These are phyloP conservation scores for Ormosia semicastrata DNA, from an alignment of 306 rosid genomes.

Conservation along the genomic window DNA sequence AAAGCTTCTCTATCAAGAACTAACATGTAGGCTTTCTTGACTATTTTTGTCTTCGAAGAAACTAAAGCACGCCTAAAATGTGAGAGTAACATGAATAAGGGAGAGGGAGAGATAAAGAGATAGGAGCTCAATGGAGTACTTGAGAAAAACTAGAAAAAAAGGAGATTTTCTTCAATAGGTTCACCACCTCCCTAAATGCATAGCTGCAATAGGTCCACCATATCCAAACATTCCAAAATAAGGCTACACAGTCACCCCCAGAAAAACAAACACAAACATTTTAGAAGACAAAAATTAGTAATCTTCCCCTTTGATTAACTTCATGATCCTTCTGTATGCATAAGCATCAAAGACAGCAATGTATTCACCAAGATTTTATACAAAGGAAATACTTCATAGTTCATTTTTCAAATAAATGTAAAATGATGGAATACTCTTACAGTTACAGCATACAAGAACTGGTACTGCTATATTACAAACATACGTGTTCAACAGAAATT, in stretches of 20 bases:
- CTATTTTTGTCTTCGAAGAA: conserved; percentile 51
- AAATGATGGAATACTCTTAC: background rate
- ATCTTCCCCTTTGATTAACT: background rate
- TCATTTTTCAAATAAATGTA: background rate
- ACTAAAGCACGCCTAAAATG: conserved; percentile 44
- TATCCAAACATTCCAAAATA: conserved; percentile 73
- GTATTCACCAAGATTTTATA: background rate
- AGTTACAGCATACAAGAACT: background rate
- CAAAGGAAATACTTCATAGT: background rate
- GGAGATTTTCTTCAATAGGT: background rate
- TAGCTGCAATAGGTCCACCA: conserved; percentile 66
- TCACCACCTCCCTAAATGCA: conserved; percentile 66
- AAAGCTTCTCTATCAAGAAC: conserved; percentile 56
- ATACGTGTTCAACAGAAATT: background rate
- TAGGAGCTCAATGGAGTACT: background rate
- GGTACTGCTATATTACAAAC: background rate
- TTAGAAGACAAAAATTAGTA: background rate
- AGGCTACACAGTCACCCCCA: conserved; percentile 47
- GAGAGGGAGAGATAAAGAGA: background rate
- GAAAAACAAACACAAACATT: background rate
- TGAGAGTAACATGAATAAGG: background rate
- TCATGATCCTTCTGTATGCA: background rate
- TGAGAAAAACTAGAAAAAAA: background rate
- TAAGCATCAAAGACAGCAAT: background rate
- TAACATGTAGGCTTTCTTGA: conserved; percentile 45